Evolutionary conservation across 2,329 filamentous ascomycete genomes (phyloP).

Genomic region (Tolypocladium album): DNA sequence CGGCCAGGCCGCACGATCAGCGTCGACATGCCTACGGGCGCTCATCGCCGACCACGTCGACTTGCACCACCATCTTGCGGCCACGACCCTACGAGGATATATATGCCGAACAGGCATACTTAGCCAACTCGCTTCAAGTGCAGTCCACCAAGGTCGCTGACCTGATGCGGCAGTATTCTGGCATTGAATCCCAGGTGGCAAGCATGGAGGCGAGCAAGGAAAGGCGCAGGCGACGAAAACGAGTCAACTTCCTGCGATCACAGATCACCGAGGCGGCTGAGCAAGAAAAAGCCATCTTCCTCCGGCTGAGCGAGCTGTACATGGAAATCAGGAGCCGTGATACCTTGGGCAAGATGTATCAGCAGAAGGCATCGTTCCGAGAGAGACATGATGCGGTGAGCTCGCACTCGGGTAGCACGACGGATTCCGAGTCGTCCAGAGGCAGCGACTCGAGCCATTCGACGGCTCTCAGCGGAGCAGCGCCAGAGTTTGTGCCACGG

Average conservation of each 20-base stretch:
- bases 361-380: constrained; percentile 6
- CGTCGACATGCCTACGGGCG: background rate
- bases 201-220: constrained; percentile 11
- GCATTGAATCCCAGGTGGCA: constrained; percentile 22
- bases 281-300: constrained; percentile 34
- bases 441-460: background rate
- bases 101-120: constrained; percentile 34
- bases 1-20: background rate
- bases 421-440: background rate
- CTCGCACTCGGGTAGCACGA: background rate
- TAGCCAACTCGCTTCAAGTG: constrained; percentile 27
- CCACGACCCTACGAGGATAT: constrained; percentile 31
- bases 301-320: constrained; percentile 36
- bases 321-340: constrained; percentile 36
- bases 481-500: constrained; percentile 21
- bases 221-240: constrained; percentile 26
- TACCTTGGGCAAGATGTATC: constrained; percentile 22
- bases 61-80: constrained; percentile 15
- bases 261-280: constrained; percentile 32
- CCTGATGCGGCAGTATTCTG: constrained; percentile 27
- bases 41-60: background rate
- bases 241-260: constrained; percentile 27
- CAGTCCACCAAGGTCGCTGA: constrained; percentile 25
- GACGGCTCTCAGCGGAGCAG: constrained; percentile 15
- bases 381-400: background rate